Evolutionary conservation across 345 rosid genomes (phyloP).

Genomic region (Mercurialis annua): DNA sequence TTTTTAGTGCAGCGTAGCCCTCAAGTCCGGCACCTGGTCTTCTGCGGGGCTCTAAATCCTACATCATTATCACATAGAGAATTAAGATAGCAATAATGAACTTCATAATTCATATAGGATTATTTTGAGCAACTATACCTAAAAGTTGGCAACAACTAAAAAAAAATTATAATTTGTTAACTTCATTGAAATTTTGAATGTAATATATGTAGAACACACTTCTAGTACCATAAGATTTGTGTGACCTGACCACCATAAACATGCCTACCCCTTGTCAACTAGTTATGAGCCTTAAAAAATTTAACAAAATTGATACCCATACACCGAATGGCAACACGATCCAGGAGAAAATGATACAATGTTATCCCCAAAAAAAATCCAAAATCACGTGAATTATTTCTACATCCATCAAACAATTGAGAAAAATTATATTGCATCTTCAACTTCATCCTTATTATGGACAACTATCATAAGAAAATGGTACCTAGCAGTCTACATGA

Average conservation of each 20-base stretch:
- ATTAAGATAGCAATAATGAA: conserved; percentile 5
- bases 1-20: conserved; percentile 79
- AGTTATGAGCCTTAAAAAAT: background rate
- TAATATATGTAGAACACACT: background rate
- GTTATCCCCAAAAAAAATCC: background rate
- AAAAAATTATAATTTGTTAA: background rate
- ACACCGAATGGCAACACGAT: background rate
- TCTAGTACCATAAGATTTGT: background rate
- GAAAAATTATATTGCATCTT: background rate
- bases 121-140: background rate
- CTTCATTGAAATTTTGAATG: background rate
- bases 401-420: background rate
- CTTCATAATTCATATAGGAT: background rate
- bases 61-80: conserved; percentile 19
- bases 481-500: background rate
- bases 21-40: conserved; percentile 92
- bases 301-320: background rate
- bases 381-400: background rate
- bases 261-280: background rate
- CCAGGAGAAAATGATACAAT: background rate
- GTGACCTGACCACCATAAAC: background rate
- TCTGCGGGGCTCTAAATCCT: conserved; percentile 87
- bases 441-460: background rate
- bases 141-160: background rate
- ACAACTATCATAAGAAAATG: background rate